A percentile compares a stretch with the other conserved stretches of the same genome.
phyloP scores from a whole-genome alignment of 2,329 filamentous ascomycete genomes.

The Xylariaceae sp. region DNA sequence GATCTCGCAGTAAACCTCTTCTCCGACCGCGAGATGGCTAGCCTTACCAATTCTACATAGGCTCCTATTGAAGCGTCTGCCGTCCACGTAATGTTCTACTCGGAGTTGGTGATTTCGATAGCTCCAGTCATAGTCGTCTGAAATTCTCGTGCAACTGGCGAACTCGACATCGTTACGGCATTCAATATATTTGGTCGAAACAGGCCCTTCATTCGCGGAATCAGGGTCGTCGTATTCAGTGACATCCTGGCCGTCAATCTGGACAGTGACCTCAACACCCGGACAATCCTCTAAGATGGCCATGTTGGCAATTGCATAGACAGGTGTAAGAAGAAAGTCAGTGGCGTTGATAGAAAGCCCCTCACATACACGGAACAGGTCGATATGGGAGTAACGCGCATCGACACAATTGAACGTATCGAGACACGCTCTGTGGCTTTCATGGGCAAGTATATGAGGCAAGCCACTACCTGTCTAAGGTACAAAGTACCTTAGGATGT shows the following conservation, averaged over 20 bases:
- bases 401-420: too few species aligned
- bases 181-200: conserved; percentile 26
- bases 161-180: conserved; percentile 24
- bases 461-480: too few species aligned
- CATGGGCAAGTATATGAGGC: too few species aligned
- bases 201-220: conserved; percentile 5
- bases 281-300: conserved; percentile 20
- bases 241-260: conserved; percentile 15
- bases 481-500: too few species aligned
- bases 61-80: conserved; percentile 11
- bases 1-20: background rate
- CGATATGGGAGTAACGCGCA: too few species aligned
- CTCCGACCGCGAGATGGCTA: background rate
- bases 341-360: background rate
- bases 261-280: conserved; percentile 20
- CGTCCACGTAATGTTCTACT: conserved; percentile 16
- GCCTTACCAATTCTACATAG: background rate
- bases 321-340: background rate
- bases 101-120: conserved; percentile 11
- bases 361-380: too few species aligned
- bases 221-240: conserved; percentile 21
- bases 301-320: conserved; percentile 9
- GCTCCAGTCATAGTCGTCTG: conserved; percentile 18
- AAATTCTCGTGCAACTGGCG: conserved; percentile 11
- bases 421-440: too few species aligned